Evolutionary conservation across 208 protist species (phyloP).

Genomic region (Trichomonas tenax): DNA sequence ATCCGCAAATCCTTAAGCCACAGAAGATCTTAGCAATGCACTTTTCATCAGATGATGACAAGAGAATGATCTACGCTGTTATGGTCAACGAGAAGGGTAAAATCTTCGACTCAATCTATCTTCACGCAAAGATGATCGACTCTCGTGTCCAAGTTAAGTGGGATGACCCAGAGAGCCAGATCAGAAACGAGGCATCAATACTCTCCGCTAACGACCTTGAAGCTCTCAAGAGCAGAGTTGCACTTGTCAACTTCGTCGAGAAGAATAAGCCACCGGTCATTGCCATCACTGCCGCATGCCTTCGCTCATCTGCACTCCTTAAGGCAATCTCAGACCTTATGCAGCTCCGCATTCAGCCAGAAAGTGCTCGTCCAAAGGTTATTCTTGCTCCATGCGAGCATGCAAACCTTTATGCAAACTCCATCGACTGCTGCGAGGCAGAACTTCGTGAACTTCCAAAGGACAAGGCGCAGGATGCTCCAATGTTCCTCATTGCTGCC

Average conservation of each 20-base stretch:
- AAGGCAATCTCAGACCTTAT: neutral
- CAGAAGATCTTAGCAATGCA: neutral
- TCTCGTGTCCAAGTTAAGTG: neutral
- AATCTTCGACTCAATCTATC: slow-evolving; percentile 60
- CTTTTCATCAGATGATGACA: slow-evolving; percentile 60
- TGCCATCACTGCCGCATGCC: neutral
- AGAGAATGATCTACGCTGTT: slow-evolving; percentile 68
- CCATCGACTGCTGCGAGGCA: too few relatives aligned
- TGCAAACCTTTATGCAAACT: neutral
- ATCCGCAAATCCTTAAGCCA: neutral
- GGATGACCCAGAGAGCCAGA: neutral
- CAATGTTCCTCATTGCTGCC: neutral
- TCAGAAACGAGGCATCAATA: neutral
- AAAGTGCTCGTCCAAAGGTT: neutral
- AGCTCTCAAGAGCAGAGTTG: neutral
- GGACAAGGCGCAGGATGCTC: neutral
- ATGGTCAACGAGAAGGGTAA: slow-evolving; percentile 88
- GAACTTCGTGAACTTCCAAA: neutral
- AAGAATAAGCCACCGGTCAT: neutral
- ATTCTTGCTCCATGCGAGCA: neutral
- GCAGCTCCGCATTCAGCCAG: neutral
- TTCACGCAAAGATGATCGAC: neutral
- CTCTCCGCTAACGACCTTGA: neutral
- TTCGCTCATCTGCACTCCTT: neutral
- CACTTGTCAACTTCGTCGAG: neutral